Evolutionary conservation across 495 filamentous ascomycete genomes (phyloP).

Genomic region (Aspergillus homomorphus): DNA sequence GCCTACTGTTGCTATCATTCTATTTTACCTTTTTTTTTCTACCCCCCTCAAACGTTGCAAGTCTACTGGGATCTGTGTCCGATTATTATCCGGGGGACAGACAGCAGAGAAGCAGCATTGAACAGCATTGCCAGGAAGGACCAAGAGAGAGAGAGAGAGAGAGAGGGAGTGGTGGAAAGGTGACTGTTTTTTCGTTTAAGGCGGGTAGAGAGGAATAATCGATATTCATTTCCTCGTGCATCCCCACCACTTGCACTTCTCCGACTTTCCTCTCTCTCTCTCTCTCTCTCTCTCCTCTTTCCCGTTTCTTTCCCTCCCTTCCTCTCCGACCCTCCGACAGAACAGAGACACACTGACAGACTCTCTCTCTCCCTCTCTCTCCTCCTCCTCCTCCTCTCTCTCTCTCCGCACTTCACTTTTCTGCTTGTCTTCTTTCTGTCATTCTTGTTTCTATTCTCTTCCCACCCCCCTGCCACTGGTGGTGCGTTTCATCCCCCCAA

Average conservation of each 20-base stretch:
- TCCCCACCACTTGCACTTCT: background rate
- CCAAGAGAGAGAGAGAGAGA: too few relatives aligned
- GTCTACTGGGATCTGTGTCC: background rate
- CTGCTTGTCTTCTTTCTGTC: background rate
- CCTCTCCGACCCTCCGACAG: background rate
- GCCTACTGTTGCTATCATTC: background rate
- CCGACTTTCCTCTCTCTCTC: slow-evolving; percentile 5
- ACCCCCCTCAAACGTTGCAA: background rate
- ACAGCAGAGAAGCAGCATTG: background rate
- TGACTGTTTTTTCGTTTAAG: slow-evolving; percentile 24
- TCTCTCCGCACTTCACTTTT: slow-evolving; percentile 4
- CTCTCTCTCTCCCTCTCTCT: slow-evolving; percentile 7
- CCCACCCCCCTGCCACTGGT: slow-evolving; percentile 5
- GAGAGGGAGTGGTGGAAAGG: slow-evolving; percentile 5
- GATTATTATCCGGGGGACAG: background rate
- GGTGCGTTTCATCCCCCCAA: too few relatives aligned
- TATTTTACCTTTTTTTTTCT: background rate
- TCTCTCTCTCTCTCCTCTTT: background rate
- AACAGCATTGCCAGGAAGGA: too few relatives aligned
- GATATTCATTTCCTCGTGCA: slow-evolving; percentile 12
- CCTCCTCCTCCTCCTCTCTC: slow-evolving; percentile 1
- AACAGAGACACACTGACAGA: background rate
- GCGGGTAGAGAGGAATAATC: slow-evolving; percentile 26
- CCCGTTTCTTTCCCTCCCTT: slow-evolving; percentile 1
- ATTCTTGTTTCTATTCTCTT: slow-evolving; percentile 7